Percentiles rank a stretch among this genome's conserved stretches.
Conservation (phyloP, 441 rosid species). For the Populus hybrid region DNA sequence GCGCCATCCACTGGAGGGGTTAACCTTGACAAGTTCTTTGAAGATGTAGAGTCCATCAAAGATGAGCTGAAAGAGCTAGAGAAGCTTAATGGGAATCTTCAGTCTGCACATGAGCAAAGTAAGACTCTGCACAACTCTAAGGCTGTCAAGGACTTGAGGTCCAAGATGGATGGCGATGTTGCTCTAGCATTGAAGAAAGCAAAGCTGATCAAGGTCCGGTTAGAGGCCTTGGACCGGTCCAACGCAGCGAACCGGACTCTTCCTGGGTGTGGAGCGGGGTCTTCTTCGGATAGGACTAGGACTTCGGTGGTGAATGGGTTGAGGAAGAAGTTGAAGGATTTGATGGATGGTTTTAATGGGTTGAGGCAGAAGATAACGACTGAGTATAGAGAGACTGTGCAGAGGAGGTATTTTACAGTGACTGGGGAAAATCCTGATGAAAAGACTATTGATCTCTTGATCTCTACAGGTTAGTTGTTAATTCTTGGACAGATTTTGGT, state of each 20-base stretch:
- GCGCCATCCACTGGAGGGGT: conserved; percentile 39
- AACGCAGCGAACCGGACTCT: conserved; percentile 60
- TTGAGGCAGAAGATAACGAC: conserved; percentile 61
- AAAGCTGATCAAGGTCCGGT: conserved; percentile 61
- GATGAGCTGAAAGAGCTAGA: conserved; percentile 68
- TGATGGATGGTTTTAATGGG: conserved; percentile 61
- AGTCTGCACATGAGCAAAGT: conserved; percentile 69
- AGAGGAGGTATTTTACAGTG: conserved; percentile 73
- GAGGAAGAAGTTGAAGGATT: conserved; percentile 75
- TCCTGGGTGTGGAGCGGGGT: conserved; percentile 78
- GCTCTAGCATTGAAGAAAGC: conserved; percentile 65
- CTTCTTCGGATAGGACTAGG: conserved; percentile 79
- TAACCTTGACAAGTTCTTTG: conserved; percentile 68
- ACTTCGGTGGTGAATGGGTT: conserved; percentile 74
- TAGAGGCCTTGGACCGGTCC: conserved; percentile 79
- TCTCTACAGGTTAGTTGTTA: conserved; percentile 61
- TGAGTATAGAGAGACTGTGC: conserved; percentile 84
- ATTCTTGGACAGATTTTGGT: background rate
- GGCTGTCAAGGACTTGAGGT: conserved; percentile 58
- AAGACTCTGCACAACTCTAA: conserved; percentile 69
- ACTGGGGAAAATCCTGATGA: conserved; percentile 89
- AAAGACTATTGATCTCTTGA: conserved; percentile 60
- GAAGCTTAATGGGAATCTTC: conserved; percentile 48
- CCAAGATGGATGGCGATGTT: conserved; percentile 75
- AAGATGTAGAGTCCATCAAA: conserved; percentile 67